phyloP scores from a whole-genome alignment of 164 flowering plant genomes.

The Houttuynia cordata region DNA sequence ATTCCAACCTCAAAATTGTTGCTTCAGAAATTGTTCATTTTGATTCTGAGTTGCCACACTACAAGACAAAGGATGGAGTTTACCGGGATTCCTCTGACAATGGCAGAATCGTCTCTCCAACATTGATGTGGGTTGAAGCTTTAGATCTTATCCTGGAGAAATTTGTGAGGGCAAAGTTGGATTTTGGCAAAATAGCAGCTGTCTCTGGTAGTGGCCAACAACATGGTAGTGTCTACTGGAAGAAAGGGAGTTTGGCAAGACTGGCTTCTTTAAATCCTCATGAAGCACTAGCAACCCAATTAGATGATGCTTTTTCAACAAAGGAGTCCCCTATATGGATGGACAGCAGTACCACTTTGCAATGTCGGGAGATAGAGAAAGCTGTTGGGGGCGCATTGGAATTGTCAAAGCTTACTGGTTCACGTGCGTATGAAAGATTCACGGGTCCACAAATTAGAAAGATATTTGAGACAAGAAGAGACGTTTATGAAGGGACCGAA shows the following conservation, averaged over 20 bases:
- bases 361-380: constrained; percentile 75
- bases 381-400: constrained; percentile 85
- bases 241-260: constrained; percentile 41
- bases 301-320: constrained; percentile 53
- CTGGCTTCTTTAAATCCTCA: constrained; percentile 52
- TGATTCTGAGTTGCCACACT: constrained; percentile 81
- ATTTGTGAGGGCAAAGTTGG: constrained; percentile 40
- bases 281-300: constrained; percentile 45
- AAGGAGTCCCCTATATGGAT: constrained; percentile 92
- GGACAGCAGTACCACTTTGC: constrained; percentile 89
- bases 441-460: constrained; percentile 87
- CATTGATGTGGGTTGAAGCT: constrained; percentile 96
- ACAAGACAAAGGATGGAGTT: constrained; percentile 86
- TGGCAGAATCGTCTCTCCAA: constrained; percentile 90
- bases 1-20: constrained; percentile 59
- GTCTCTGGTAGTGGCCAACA: constrained; percentile 98
- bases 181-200: constrained; percentile 59
- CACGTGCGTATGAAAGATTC: constrained; percentile 75
- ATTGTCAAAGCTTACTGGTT: constrained; percentile 67
- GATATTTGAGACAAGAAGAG: constrained; percentile 56
- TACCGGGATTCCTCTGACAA: constrained; percentile 48
- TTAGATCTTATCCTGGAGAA: constrained; percentile 61
- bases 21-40: constrained; percentile 57
- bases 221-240: constrained; percentile 98
- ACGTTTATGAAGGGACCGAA: constrained; percentile 60